Conservation (phyloP, 2,329 filamentous ascomycete genomes). For the Monilinia polystroma region DNA sequence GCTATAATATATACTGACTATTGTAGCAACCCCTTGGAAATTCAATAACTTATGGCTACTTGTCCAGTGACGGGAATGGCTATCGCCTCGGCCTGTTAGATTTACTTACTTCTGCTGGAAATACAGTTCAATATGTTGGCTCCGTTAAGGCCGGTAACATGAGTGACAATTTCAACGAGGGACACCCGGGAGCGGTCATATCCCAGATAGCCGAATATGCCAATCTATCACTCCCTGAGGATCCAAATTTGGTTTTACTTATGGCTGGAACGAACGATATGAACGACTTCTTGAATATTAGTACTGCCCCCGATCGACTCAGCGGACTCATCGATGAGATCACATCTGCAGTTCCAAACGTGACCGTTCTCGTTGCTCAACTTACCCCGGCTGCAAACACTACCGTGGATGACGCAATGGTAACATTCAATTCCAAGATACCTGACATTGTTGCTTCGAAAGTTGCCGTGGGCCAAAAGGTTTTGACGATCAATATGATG, state of each 20-base stretch:
- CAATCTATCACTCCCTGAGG: conserved; percentile 25
- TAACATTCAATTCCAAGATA: conserved; percentile 29
- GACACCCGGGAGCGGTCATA: conserved; percentile 40
- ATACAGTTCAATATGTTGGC: conserved; percentile 39
- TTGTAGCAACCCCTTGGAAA: conserved; percentile 40
- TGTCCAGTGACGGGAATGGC: conserved; percentile 41
- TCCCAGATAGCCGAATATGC: conserved; percentile 34
- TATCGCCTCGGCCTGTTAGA: conserved; percentile 41
- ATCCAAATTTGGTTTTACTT: conserved; percentile 41
- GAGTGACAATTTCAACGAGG: conserved; percentile 41
- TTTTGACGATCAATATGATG: conserved; percentile 26
- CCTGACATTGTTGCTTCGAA: conserved; percentile 25
- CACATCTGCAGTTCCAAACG: conserved; percentile 36
- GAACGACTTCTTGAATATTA: conserved; percentile 30
- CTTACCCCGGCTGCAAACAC: conserved; percentile 34
- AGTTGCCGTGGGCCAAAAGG: conserved; percentile 20
- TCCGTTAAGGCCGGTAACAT: conserved; percentile 39
- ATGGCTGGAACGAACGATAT: conserved; percentile 43
- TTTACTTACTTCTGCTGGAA: conserved; percentile 32
- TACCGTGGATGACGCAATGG: neutral
- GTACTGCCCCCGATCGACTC: conserved; percentile 40
- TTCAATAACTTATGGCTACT: conserved; percentile 43
- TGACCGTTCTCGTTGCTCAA: conserved; percentile 43
- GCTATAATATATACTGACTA: neutral
- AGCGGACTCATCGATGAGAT: conserved; percentile 40